A percentile compares a stretch with the other conserved stretches of the same genome.
Conservation (phyloP, 352 stramenopile genomes). For the Phytophthora ramorum region DNA sequence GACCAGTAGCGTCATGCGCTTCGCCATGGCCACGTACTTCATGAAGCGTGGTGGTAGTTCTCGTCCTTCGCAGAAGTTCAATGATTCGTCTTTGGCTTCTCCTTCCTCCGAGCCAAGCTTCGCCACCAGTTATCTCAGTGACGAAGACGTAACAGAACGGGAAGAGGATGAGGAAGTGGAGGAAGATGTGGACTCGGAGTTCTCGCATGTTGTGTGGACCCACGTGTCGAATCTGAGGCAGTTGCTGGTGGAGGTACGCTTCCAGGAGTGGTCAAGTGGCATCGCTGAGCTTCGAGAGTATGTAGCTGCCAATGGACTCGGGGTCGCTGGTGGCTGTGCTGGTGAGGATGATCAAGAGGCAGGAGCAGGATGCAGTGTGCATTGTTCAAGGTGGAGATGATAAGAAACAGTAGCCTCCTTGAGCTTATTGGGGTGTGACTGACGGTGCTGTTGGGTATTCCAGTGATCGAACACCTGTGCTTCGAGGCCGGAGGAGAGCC, state of each 20-base stretch:
- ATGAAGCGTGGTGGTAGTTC: conserved; percentile 32
- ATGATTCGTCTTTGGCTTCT: conserved; percentile 6
- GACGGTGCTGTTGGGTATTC: conserved; percentile 1
- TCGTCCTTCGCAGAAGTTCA: background rate
- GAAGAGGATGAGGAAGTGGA: background rate
- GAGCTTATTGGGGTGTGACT: background rate
- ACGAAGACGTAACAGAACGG: conserved; percentile 10
- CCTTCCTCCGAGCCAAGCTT: conserved; percentile 9
- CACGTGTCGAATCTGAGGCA: conserved; percentile 31
- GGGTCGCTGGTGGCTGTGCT: conserved; percentile 21
- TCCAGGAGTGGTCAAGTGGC: conserved; percentile 23
- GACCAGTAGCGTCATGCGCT: conserved; percentile 40
- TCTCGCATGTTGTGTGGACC: conserved; percentile 14
- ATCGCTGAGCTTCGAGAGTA: conserved; percentile 32
- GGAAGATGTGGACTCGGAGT: conserved; percentile 1
- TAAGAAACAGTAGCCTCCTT: background rate
- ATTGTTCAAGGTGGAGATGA: conserved; percentile 32
- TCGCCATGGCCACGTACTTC: conserved; percentile 49
- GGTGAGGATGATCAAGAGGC: conserved; percentile 18
- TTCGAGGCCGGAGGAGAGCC: conserved; percentile 31
- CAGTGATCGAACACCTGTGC: conserved; percentile 39
- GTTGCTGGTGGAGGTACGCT: conserved; percentile 24
- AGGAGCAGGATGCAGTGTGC: conserved; percentile 18
- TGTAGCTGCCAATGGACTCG: conserved; percentile 9
- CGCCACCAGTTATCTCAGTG: conserved; percentile 5